Evolutionary conservation across 179 eudicot genomes (phyloP), one percentile per base, ranked within the genome.

Genomic region (Beta corolliflora): DNA sequence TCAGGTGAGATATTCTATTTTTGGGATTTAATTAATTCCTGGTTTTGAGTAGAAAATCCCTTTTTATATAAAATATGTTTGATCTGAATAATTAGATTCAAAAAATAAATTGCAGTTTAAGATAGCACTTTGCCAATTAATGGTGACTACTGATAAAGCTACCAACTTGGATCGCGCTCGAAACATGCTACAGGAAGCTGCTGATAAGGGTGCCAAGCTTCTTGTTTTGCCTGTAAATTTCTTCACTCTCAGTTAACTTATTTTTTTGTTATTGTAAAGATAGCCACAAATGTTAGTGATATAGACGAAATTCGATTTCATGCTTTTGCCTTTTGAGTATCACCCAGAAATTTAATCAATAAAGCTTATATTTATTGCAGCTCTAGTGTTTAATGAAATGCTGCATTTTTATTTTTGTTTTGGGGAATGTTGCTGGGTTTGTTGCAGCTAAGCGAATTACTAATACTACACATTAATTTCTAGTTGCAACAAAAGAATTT

Each of bases 41-140:
- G 16, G 7, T 58, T 4, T 58, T 58, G 5, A 36, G 41, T 36
- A 36, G 41, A 36, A 36, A 36, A 36, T 36, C 41, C 41, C 41
- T 0, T 18, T 6, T 18, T 58, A 5, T 15, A 1, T 19, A n/a
- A 58, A 9, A n/a, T 60, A 16, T 60, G 65, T 2, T n/a, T n/a
- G 41, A 60, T 60, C 65, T 19, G 29, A 60, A n/a, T 60, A 60
- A 19, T 1, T 13, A 18, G 21, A 58, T 58, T 58, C 21, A 5
- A 14, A 58, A 13, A 18, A 7, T 54, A 36, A 6, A 1, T 25
- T 76, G 79, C 86, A 90, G 88, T 87, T 90, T 76, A 87, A 86
- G 84, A 80, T 90, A 73, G 91, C 86, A 14, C 83, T 89, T 4
- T 89, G 91, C 68, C 93, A 90, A 82, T 73, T 89, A 81, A 75